phyloP scores from a whole-genome alignment of 768 basidiomycete species.

The Omphalotus guepiniiformis region DNA sequence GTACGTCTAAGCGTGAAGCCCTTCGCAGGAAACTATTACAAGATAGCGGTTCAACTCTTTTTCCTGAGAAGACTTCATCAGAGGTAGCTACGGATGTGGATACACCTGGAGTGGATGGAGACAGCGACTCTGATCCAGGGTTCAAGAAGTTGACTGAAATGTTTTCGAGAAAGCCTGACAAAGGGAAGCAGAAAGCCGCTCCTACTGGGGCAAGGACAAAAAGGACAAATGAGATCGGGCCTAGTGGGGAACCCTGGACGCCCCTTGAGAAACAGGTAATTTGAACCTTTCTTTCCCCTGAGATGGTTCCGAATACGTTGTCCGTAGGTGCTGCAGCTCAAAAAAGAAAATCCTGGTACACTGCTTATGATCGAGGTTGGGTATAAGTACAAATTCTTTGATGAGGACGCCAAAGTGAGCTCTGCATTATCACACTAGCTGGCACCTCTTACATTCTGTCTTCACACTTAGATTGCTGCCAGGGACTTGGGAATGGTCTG shows the following conservation, averaged over 20 bases:
- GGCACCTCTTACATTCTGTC: background rate
- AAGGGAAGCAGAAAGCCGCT: constrained; percentile 9
- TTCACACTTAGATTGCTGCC: constrained; percentile 52
- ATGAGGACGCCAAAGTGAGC: constrained; percentile 73
- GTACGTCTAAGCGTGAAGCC: constrained; percentile 28
- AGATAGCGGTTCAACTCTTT: constrained; percentile 32
- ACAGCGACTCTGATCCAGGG: constrained; percentile 38
- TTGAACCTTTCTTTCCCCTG: background rate
- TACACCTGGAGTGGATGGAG: constrained; percentile 22
- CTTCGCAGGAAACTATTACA: constrained; percentile 48
- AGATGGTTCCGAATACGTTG: background rate
- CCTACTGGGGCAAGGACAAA: constrained; percentile 19
- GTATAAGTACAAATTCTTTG: constrained; percentile 82
- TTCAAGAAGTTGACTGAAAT: constrained; percentile 45
- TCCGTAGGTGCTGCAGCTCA: constrained; percentile 50
- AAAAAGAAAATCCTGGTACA: constrained; percentile 59
- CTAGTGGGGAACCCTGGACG: constrained; percentile 71
- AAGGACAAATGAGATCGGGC: constrained; percentile 48
- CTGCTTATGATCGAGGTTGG: constrained; percentile 80
- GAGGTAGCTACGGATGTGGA: constrained; percentile 12
- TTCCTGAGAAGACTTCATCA: constrained; percentile 15
- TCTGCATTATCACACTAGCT: background rate
- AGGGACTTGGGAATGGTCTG: constrained; percentile 77
- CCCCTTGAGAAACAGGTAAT: constrained; percentile 69
- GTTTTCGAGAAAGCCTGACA: constrained; percentile 34